A percentile compares a stretch with the other conserved stretches of the same genome.
phyloP scores from a whole-genome alignment of 2,329 filamentous ascomycete genomes.

The Pseudocercospora vitis region DNA sequence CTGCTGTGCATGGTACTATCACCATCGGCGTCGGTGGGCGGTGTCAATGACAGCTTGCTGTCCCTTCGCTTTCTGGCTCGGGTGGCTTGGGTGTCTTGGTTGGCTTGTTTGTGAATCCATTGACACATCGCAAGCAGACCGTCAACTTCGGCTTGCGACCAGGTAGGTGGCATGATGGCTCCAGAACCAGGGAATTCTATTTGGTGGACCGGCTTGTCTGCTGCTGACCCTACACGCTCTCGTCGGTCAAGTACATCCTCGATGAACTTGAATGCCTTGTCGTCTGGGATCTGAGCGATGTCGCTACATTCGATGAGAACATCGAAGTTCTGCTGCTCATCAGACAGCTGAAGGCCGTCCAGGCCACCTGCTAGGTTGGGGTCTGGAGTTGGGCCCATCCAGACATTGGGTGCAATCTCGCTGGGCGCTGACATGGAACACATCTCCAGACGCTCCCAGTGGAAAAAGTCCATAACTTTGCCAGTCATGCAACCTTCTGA shows the following conservation, averaged over 20 bases:
- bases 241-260: slow-evolving; percentile 52
- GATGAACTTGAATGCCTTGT: slow-evolving; percentile 63
- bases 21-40: slow-evolving; percentile 50
- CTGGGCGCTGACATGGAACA: slow-evolving; percentile 86
- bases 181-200: slow-evolving; percentile 91
- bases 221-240: slow-evolving; percentile 25
- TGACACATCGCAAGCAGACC: slow-evolving; percentile 81
- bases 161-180: slow-evolving; percentile 82
- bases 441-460: slow-evolving; percentile 90
- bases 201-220: slow-evolving; percentile 52
- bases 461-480: slow-evolving; percentile 81
- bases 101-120: slow-evolving; percentile 84
- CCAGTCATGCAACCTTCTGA: slow-evolving; percentile 70
- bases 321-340: slow-evolving; percentile 60
- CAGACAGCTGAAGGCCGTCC: slow-evolving; percentile 37
- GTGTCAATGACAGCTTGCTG: slow-evolving; percentile 42
- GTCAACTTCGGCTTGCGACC: slow-evolving; percentile 79
- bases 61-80: slow-evolving; percentile 39
- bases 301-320: slow-evolving; percentile 88
- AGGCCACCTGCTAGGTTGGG: slow-evolving; percentile 48
- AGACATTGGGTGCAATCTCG: slow-evolving; percentile 86
- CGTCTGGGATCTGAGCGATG: slow-evolving; percentile 71
- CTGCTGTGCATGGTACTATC: slow-evolving; percentile 55
- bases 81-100: slow-evolving; percentile 41
- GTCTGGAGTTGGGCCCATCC: slow-evolving; percentile 83